Base-by-base conservation (phyloP, 2,329 filamentous ascomycete species). In the Pyrenophora seminiperda region DNA sequence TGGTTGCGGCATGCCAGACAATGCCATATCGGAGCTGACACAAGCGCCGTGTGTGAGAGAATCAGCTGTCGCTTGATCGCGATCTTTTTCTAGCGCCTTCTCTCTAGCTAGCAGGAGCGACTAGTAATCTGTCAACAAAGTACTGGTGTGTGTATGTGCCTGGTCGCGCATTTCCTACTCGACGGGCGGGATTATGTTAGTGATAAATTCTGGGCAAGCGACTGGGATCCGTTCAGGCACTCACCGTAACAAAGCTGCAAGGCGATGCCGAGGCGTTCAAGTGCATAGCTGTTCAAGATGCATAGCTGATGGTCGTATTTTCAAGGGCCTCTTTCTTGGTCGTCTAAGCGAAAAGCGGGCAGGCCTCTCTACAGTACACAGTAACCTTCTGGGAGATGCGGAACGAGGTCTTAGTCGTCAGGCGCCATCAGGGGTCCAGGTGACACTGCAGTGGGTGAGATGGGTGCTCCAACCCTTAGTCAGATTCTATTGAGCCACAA, bases 381-480 rank as follows among this genome's bases (percentile, higher is more conserved):
- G 27, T 30, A 41, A 24, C 46, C 17, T 44, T 34, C 22, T n/a
- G 40, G 38, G 15, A 32, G 6, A 47, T 47, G 36, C 50, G 19
- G 38, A 41, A 38, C 31, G 30, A 47, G 46, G 52, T 9, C n/a
- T 27, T 27, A 36, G 36, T 37, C 33, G 40, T 37, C 49, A 53
- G 41, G 44, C 44, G 22, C 30, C 40, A 41, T 44, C 42, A 52
- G 43, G 24, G 49, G 52, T 56, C 41, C 59, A 54, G 51, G 54
- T 62, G 59, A 60, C 50, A 52, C 46, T 30, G 51, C n/a, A 32
- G 27, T 38, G 40, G 39, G 48, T 47, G 46, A 53, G 53, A 61
- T 67, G 58, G 58, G 45, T 57, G 54, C 63, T 66, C 24, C 7
- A 10, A 27, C 13, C 24, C 62, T 67, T 52, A 67, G 62, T 61